Evolutionary conservation across 1,139 yeast genomes (phyloP).

Genomic region (Candida labiduridarum): DNA sequence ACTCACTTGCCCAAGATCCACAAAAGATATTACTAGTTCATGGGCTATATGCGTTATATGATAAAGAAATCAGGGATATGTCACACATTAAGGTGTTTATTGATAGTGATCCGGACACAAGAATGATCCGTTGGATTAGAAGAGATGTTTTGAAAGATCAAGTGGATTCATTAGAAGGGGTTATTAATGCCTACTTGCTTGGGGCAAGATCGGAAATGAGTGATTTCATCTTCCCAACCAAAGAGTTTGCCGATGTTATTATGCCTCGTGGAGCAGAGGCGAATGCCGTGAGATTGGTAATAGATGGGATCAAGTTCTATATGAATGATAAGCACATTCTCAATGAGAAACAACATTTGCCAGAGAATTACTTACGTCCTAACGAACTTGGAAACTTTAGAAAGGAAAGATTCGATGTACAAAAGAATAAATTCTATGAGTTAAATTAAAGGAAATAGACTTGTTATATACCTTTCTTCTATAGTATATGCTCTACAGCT

Average conservation of each 20-base stretch:
- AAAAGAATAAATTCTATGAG: conserved; percentile 56
- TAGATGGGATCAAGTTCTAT: conserved; percentile 65
- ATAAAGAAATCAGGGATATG: conserved; percentile 55
- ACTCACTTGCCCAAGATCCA: conserved; percentile 12
- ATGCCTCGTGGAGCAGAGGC: conserved; percentile 74
- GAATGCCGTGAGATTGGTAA: conserved; percentile 64
- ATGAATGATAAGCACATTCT: conserved; percentile 20
- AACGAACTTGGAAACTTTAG: conserved; percentile 28
- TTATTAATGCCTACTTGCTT: conserved; percentile 63
- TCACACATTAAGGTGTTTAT: conserved; percentile 74
- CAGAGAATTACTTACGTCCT: conserved; percentile 28
- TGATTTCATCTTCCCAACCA: conserved; percentile 73
- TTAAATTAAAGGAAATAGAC: conserved; percentile 24
- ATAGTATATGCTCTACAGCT: not conserved
- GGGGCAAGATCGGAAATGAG: conserved; percentile 77
- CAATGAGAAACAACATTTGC: conserved; percentile 19
- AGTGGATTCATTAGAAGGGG: conserved; percentile 39
- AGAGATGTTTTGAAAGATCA: conserved; percentile 38
- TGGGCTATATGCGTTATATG: conserved; percentile 81
- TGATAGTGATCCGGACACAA: conserved; percentile 85
- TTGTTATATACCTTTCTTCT: not conserved
- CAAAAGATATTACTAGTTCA: conserved; percentile 59
- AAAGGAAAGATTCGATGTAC: conserved; percentile 46
- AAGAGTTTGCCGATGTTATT: conserved; percentile 77
- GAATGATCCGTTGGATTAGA: conserved; percentile 75